Evolutionary conservation across 116 monocot species (phyloP), one percentile per base, ranked within the genome.

Genomic region (Dioscorea cayenensis): DNA sequence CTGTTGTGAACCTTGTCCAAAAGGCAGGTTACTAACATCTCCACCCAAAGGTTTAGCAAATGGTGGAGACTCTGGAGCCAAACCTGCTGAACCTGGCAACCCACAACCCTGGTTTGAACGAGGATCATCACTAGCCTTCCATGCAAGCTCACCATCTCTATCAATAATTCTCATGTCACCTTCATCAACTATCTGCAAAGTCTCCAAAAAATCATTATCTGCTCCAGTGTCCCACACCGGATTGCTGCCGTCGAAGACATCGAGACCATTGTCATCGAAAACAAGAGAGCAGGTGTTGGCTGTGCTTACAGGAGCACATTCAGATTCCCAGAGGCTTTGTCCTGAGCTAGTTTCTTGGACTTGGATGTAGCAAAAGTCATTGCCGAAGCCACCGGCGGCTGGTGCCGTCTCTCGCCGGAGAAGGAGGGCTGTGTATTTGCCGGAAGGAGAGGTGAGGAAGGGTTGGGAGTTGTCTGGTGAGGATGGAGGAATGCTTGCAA

Each of bases 141-240:
- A 94, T 8, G 79, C 83, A 11, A 90, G 69, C 69, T 94, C 85
- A 4, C 89, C 89, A 18, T 49, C 68, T 51, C 75, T 77, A 66
- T 84, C 86, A 21, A 79, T 75, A 13, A 94, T 78, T 75, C 86
- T 73, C 94, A 94, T 84, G 78, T 94, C 94, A 14, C 88, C 94
- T 64, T 86, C 83, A 60, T 94, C 90, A 17, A 84, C 90, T 63
- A 94, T 70, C 84, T 94, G 88, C 65, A 90, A 22, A 20, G 49
- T 80, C 75, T 82, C 49, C 28, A 84, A 51, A 25, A 72, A 71
- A 27, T 76, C 65, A 49, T 67, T 72, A 20, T 83, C 69, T 8
- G 84, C 87, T 7, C 43, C 66, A 22, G 73, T 76, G 80, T 80
- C 64, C 94, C 94, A 94, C 28, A 74, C 73, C 65, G 80, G 77